Evolutionary conservation across 2,329 filamentous ascomycete species (phyloP).

Genomic region (Aspergillus ruber): DNA sequence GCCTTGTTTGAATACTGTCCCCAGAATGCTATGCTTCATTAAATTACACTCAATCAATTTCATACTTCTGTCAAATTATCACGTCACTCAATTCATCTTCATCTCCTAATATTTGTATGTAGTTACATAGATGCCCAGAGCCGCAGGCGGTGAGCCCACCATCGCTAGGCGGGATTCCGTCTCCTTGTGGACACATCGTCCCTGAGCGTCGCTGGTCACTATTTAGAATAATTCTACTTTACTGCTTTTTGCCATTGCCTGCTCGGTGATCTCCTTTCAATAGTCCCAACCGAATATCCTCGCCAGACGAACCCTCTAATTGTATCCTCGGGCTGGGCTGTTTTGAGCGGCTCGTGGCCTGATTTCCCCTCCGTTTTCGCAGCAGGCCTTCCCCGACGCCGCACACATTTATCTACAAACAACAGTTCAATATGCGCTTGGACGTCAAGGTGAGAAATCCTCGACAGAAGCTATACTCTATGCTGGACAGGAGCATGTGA

Average conservation of each 20-base stretch:
- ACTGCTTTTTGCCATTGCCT: conserved; percentile 10
- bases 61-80: no score
- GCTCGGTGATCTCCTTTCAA: conserved; percentile 1
- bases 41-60: no score
- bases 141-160: conserved; percentile 18
- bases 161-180: conserved; percentile 26
- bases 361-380: conserved; percentile 21
- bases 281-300: not conserved
- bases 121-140: conserved; percentile 4
- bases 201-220: not conserved
- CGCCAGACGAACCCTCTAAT: conserved; percentile 7
- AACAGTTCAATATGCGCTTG: conserved; percentile 48
- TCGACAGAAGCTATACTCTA: conserved; percentile 1
- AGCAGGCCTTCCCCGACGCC: conserved; percentile 25
- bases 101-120: not conserved
- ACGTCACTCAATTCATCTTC: not conserved
- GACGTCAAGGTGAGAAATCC: conserved; percentile 50
- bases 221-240: not conserved
- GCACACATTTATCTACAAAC: conserved; percentile 23
- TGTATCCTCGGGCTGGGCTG: conserved; percentile 21
- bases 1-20: no score
- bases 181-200: conserved; percentile 29
- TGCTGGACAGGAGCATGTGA: not conserved
- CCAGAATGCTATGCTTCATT: no score
- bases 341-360: conserved; percentile 28